A percentile compares a stretch with the other conserved stretches of the same genome.
phyloP scores from a whole-genome alignment of 1,284 basidiomycete species.

The Ceratobasidium sp. region DNA sequence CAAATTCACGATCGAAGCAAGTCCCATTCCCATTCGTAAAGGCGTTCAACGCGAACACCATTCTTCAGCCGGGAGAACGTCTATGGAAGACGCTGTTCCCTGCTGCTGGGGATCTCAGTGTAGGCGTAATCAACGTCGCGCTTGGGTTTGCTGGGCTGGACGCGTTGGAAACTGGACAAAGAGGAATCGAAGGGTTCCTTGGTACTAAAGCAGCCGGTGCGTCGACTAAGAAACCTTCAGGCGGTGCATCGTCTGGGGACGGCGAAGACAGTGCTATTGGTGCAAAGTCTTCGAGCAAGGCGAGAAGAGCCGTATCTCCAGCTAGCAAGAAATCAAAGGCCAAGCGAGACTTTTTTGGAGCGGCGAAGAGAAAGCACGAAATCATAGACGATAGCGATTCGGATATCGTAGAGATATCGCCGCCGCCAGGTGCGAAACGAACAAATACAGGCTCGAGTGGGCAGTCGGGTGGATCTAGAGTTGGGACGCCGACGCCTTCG shows the following conservation, averaged over 20 bases:
- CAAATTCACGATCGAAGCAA: conserved; percentile 81
- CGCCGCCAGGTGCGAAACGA: conserved; percentile 18
- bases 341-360: conserved; percentile 47
- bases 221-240: conserved; percentile 50
- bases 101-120: conserved; percentile 53
- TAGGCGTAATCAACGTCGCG: conserved; percentile 81
- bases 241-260: neutral
- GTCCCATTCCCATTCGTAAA: conserved; percentile 83
- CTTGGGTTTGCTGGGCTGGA: conserved; percentile 90
- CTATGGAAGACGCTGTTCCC: conserved; percentile 89
- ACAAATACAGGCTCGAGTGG: conserved; percentile 15
- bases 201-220: conserved; percentile 46
- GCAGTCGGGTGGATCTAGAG: conserved; percentile 16
- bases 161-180: conserved; percentile 83
- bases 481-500: conserved; percentile 16
- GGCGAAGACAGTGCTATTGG: neutral
- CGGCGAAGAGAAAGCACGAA: conserved; percentile 52
- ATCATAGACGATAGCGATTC: conserved; percentile 47
- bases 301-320: conserved; percentile 30
- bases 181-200: conserved; percentile 90
- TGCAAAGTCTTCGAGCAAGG: conserved; percentile 22
- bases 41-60: conserved; percentile 80
- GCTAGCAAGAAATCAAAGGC: conserved; percentile 51
- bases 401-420: conserved; percentile 39
- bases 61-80: conserved; percentile 82